phyloP scores from a whole-genome alignment of 805 yeast species.

The Ogataea trehalophila region DNA sequence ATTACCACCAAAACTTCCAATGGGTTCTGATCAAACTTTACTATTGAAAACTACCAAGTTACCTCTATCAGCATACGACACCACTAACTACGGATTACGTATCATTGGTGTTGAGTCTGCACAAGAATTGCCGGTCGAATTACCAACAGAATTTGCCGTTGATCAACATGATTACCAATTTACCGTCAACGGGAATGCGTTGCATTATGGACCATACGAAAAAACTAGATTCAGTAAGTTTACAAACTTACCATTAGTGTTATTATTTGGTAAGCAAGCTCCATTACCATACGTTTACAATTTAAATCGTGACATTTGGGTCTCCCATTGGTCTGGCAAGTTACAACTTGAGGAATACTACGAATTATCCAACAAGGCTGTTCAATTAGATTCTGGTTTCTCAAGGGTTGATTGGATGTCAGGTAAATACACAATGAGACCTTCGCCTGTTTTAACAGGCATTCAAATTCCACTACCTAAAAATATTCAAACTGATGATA shows the following conservation, averaged over 20 bases:
- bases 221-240: constrained; percentile 37
- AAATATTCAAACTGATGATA: constrained; percentile 41
- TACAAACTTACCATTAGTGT: constrained; percentile 42
- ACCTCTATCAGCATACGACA: constrained; percentile 58
- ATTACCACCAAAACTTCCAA: constrained; percentile 55
- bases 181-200: constrained; percentile 32
- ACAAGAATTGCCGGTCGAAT: constrained; percentile 11
- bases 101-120: constrained; percentile 13
- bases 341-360: constrained; percentile 80
- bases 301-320: constrained; percentile 75
- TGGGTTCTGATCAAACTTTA: constrained; percentile 60
- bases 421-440: constrained; percentile 45
- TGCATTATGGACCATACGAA: constrained; percentile 54
- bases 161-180: constrained; percentile 23
- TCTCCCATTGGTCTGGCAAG: constrained; percentile 77
- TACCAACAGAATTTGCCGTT: constrained; percentile 16
- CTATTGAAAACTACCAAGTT: constrained; percentile 45
- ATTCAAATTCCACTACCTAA: constrained; percentile 53
- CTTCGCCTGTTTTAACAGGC: constrained; percentile 56
- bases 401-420: constrained; percentile 75
- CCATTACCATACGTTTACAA: constrained; percentile 61
- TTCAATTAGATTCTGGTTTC: constrained; percentile 63
- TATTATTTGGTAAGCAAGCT: constrained; percentile 57
- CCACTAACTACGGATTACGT: constrained; percentile 28
- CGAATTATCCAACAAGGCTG: constrained; percentile 73